A percentile compares a stretch with the other conserved stretches of the same genome.
Conservation (phyloP, 148 eudicot species). For the Suaeda aralocaspica region DNA sequence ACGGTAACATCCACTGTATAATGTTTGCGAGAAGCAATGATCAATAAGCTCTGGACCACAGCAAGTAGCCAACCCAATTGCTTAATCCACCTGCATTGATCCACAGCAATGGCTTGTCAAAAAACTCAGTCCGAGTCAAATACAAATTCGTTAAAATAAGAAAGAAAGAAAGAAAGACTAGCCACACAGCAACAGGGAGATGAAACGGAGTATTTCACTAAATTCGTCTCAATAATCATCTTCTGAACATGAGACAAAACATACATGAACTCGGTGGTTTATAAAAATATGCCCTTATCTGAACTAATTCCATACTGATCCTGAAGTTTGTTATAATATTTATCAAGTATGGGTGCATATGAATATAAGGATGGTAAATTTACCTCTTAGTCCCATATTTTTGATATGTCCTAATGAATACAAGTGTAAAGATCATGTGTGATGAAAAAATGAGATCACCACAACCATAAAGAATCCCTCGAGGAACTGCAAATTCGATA, state of each 20-base stretch:
- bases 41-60: constrained; percentile 80
- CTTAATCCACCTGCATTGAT: constrained; percentile 61
- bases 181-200: neutral
- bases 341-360: neutral
- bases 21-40: constrained; percentile 94
- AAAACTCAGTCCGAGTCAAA: neutral
- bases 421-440: constrained; percentile 92
- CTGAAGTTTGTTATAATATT: too few relatives aligned
- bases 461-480: constrained; percentile 86
- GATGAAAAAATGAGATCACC: constrained; percentile 97
- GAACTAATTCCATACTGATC: too few relatives aligned
- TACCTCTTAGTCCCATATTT: constrained; percentile 89
- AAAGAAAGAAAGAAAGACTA: neutral
- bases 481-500: constrained; percentile 59
- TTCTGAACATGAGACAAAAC: neutral
- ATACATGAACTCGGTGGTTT: too few relatives aligned
- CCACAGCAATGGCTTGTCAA: constrained; percentile 2
- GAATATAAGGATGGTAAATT: neutral
- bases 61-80: constrained; percentile 76
- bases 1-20: constrained; percentile 91
- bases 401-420: constrained; percentile 86
- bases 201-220: neutral
- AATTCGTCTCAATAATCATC: neutral
- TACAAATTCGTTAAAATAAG: neutral
- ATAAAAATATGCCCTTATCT: too few relatives aligned